phyloP scores from a whole-genome alignment of 2,329 filamentous ascomycete species.

The Sarocladium kiliense region DNA sequence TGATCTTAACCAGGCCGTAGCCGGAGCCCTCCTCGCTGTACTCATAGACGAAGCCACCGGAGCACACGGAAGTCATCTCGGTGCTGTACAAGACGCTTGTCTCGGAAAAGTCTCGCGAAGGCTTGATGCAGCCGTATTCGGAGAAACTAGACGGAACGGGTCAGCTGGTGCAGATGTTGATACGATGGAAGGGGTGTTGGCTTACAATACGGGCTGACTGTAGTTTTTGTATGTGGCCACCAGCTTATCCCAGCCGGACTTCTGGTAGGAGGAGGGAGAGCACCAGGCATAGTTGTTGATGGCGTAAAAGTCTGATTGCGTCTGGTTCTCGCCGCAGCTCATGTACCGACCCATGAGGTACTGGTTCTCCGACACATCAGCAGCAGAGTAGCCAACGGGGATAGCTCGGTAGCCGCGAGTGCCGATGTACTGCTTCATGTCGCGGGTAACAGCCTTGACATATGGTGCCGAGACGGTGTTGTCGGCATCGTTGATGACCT shows the following conservation, averaged over 20 bases:
- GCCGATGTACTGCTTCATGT: conserved; percentile 66
- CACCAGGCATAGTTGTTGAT: conserved; percentile 91
- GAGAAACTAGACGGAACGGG: conserved; percentile 53
- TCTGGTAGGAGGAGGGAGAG: conserved; percentile 56
- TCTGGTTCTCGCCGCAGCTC: conserved; percentile 82
- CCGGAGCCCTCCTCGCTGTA: conserved; percentile 75
- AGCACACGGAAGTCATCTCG: conserved; percentile 87
- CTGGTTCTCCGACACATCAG: conserved; percentile 80
- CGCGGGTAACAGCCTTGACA: conserved; percentile 73
- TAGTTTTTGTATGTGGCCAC: conserved; percentile 83
- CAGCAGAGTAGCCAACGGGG: conserved; percentile 69
- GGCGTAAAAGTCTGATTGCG: conserved; percentile 81
- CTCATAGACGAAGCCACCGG: conserved; percentile 91
- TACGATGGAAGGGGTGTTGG: conserved; percentile 7
- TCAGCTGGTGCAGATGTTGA: too few species aligned
- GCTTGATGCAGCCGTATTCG: conserved; percentile 82
- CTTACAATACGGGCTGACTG: conserved; percentile 74
- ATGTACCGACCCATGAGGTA: conserved; percentile 84
- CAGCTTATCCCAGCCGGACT: conserved; percentile 80
- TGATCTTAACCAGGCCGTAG: conserved; percentile 72
- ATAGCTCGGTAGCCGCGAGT: conserved; percentile 56
- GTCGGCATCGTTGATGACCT: conserved; percentile 66
- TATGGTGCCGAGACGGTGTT: conserved; percentile 65
- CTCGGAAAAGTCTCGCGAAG: conserved; percentile 71
- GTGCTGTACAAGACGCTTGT: conserved; percentile 70